Evolutionary conservation across 2,329 filamentous ascomycete species (phyloP).

Genomic region (Monilinia fructigena): DNA sequence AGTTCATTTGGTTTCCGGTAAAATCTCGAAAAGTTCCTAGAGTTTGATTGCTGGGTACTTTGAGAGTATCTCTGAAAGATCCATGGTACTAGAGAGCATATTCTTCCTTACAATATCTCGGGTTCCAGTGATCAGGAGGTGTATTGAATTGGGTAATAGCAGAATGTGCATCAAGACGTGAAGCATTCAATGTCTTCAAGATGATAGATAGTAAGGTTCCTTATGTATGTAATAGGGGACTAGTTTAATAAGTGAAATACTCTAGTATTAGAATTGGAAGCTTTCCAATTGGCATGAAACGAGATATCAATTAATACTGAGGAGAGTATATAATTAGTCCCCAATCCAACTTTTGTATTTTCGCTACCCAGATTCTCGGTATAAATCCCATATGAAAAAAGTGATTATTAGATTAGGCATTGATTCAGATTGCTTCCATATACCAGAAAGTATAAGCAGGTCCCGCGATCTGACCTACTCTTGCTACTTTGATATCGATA

Average conservation of each 20-base stretch:
- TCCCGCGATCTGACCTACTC: conserved; percentile 51
- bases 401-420: conserved; percentile 9
- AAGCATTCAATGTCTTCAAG: conserved; percentile 6
- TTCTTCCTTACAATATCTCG: conserved; percentile 2
- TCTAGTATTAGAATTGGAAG: not conserved
- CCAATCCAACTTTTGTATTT: conserved; percentile 12
- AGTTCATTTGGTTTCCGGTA: not conserved
- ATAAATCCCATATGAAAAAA: conserved; percentile 1
- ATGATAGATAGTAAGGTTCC: not conserved
- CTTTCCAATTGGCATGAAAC: not conserved
- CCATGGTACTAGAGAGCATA: not conserved
- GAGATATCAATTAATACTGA: not conserved
- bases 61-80: not conserved
- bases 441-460: conserved; percentile 9
- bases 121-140: conserved; percentile 1
- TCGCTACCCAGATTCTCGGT: not conserved
- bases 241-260: conserved; percentile 15
- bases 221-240: not conserved
- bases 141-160: not conserved
- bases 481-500: conserved; percentile 44
- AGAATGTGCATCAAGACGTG: not conserved
- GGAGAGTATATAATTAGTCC: conserved; percentile 16
- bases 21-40: conserved; percentile 5
- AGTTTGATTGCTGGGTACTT: conserved; percentile 17
- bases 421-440: conserved; percentile 7